Evolutionary conservation across 768 basidiomycete genomes (phyloP), one percentile per base, ranked within the genome.

Genomic region (Auricularia cornea): DNA sequence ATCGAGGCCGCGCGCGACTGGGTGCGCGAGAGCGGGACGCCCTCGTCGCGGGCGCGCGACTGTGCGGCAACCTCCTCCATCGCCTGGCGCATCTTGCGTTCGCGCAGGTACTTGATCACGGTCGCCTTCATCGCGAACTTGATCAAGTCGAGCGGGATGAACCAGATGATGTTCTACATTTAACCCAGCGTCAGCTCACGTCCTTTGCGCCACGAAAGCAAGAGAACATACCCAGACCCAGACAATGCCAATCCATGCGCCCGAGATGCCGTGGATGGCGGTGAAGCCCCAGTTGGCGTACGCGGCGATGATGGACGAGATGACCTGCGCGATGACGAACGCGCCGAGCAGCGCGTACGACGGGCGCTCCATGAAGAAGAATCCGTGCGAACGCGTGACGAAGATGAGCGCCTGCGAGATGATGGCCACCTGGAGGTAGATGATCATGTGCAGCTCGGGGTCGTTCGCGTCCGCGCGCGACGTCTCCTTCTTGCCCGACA

Each of bases 351-450:
- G 86, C 32, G 96, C 96, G 33, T 80, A 77, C 35, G 96, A 97
- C 4, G 93, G 93, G 61, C 92, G 87, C 75, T 96, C 93, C 90
- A 92, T 92, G 82, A 94, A 96, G 90, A 94, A 95, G 84, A 92
- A 94, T 11, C 88, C 81, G 71, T 95, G 94, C 68, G 94, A 87
- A 78, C 94, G 92, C 44, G 94, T 96, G 75, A 95, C 85, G 80
- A 96, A 96, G 79, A 96, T 97, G 67, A 98, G 81, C 2, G 96
- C 96, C 76, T 98, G 96, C 56, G 96, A 98, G 79, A 98, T 98
- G 77, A 98, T 95, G 65, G 96, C 96, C 64, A 98, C 96, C 79
- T 96, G 93, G 68, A 95, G 84, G 82, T 97, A 96, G 72, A 94
- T 82, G 70, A 97, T 84, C 79, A 88, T 90, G 81, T 96, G 93